These are phyloP conservation scores for Xylariomycetidae sp. DNA, from an alignment of 2,329 filamentous ascomycete species.

Conservation along the genomic window DNA sequence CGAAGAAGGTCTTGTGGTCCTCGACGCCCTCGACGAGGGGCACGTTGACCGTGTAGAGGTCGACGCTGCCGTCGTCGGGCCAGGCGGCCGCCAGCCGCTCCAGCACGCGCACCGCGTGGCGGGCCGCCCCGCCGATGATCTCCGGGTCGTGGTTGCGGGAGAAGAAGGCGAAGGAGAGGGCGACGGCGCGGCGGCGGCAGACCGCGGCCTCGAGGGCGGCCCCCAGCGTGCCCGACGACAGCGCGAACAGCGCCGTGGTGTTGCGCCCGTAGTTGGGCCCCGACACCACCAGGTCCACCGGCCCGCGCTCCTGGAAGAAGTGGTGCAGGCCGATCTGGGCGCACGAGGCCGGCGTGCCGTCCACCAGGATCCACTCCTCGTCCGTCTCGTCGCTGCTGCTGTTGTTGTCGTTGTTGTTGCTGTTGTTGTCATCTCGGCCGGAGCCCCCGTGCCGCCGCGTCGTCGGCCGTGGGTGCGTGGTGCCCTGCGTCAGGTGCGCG, in stretches of 20 bases:
- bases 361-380: constrained; percentile 76
- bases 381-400: constrained; percentile 37
- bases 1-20: constrained; percentile 68
- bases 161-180: constrained; percentile 87
- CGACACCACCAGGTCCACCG: constrained; percentile 70
- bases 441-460: too few species aligned
- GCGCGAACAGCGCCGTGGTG: constrained; percentile 70
- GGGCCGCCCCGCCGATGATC: constrained; percentile 71
- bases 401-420: constrained; percentile 11
- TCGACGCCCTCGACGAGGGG: constrained; percentile 75
- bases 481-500: constrained; percentile 50
- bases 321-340: constrained; percentile 79
- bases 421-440: background rate
- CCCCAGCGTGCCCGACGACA: constrained; percentile 72
- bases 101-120: constrained; percentile 69
- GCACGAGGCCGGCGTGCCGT: constrained; percentile 75
- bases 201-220: constrained; percentile 72
- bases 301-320: constrained; percentile 66
- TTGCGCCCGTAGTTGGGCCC: constrained; percentile 83
- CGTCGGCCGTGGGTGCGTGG: constrained; percentile 44
- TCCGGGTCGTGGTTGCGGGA: constrained; percentile 78
- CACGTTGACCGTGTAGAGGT: constrained; percentile 89
- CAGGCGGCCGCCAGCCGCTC: constrained; percentile 74
- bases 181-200: constrained; percentile 65
- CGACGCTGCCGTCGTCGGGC: constrained; percentile 58